Conservation (phyloP, 495 filamentous ascomycete species). For the Bacidia gigantensis region DNA sequence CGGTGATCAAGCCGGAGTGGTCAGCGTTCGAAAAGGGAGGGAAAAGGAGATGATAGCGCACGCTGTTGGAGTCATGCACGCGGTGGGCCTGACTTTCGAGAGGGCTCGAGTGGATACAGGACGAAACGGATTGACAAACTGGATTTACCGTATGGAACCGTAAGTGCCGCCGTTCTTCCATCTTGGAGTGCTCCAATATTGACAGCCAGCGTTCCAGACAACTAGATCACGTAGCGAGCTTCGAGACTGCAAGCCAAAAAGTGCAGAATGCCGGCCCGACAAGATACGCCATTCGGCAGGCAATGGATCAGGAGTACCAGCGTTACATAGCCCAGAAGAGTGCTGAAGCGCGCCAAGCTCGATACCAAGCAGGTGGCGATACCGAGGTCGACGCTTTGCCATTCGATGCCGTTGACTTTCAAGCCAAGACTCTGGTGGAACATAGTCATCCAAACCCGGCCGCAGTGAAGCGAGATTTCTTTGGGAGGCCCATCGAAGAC, state of each 20-base stretch:
- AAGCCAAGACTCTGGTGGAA: constrained; percentile 17
- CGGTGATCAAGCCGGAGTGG: constrained; percentile 50
- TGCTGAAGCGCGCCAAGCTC: constrained; percentile 40
- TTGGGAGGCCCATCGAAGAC: constrained; percentile 51
- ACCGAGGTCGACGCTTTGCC: background rate
- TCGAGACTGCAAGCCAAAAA: constrained; percentile 32
- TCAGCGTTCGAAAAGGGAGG: constrained; percentile 70
- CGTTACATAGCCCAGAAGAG: constrained; percentile 50
- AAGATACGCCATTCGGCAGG: constrained; percentile 80
- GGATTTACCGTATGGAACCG: constrained; percentile 93
- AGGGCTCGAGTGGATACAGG: constrained; percentile 60
- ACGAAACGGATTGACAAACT: constrained; percentile 39
- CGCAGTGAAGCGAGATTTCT: constrained; percentile 73
- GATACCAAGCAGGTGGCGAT: constrained; percentile 30
- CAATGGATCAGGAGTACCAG: constrained; percentile 75
- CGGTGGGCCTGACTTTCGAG: constrained; percentile 69
- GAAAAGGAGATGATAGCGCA: constrained; percentile 69
- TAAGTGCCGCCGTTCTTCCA: constrained; percentile 31
- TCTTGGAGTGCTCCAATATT: background rate
- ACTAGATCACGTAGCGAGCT: constrained; percentile 54
- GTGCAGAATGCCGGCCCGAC: constrained; percentile 44
- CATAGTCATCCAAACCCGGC: constrained; percentile 19
- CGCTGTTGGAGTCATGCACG: constrained; percentile 65
- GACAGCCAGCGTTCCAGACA: constrained; percentile 29
- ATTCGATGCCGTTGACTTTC: constrained; percentile 28